A percentile compares a stretch with the other conserved stretches of the same genome.
Conservation (phyloP, 352 stramenopile species). For the Saprolegnia parasitica region DNA sequence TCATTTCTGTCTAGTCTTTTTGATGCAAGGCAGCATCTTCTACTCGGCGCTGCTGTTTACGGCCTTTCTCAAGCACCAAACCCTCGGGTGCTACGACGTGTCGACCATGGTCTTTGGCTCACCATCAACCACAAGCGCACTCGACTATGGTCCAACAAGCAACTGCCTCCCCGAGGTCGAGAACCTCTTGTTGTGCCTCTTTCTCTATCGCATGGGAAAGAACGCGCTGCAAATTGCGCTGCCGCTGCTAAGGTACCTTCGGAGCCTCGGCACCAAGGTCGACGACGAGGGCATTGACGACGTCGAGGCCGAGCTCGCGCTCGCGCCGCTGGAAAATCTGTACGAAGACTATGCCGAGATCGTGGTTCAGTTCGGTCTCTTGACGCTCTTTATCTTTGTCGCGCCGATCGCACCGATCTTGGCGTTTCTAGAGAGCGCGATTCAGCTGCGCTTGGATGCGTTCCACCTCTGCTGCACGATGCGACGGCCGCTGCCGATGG, state of each 20-base stretch:
- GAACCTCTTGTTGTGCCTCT: slow-evolving; percentile 38
- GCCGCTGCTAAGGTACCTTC: slow-evolving; percentile 17
- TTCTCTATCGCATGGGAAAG: slow-evolving; percentile 34
- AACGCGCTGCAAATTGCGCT: slow-evolving; percentile 21
- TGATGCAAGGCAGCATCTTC: slow-evolving; percentile 39
- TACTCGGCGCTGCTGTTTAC: slow-evolving; percentile 40
- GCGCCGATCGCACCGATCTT: slow-evolving; percentile 41
- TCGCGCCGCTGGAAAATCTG: slow-evolving; percentile 30
- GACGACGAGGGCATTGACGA: not conserved
- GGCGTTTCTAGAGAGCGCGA: slow-evolving; percentile 38
- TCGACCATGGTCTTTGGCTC: not conserved
- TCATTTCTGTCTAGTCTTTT: slow-evolving; percentile 33
- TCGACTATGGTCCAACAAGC: not conserved
- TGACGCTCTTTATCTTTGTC: slow-evolving; percentile 44
- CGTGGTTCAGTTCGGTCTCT: slow-evolving; percentile 42
- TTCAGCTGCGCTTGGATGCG: slow-evolving; percentile 44
- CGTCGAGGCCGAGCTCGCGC: not conserved
- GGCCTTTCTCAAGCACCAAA: slow-evolving; percentile 28
- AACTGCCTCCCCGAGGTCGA: slow-evolving; percentile 35
- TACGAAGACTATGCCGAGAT: slow-evolving; percentile 44
- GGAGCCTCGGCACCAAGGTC: not conserved
- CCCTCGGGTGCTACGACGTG: slow-evolving; percentile 14
- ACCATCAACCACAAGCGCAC: not conserved
- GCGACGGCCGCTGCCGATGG: slow-evolving; percentile 40
- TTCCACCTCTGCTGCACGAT: slow-evolving; percentile 41